These are phyloP conservation scores for Daldinia sp. DNA, from an alignment of 2,329 filamentous ascomycete genomes.

Conservation along the genomic window DNA sequence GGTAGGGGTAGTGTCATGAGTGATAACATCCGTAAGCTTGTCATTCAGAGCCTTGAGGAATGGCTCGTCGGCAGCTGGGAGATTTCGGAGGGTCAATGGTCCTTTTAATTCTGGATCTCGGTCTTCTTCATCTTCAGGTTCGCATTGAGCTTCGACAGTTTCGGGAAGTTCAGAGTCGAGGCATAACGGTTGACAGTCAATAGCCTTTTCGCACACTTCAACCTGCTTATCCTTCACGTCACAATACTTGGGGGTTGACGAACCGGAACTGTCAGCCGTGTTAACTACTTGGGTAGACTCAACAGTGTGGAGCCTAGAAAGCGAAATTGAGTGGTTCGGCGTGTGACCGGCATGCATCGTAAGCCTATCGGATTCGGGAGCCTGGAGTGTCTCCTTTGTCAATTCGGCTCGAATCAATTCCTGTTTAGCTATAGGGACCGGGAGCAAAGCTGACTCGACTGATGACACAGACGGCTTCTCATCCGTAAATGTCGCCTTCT, in stretches of 20 bases:
- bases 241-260: slow-evolving; percentile 49
- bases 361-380: slow-evolving; percentile 59
- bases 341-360: slow-evolving; percentile 71
- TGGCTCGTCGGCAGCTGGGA: slow-evolving; percentile 63
- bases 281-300: slow-evolving; percentile 53
- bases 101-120: slow-evolving; percentile 59
- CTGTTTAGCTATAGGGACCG: slow-evolving; percentile 44
- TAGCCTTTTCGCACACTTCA: neutral
- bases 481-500: slow-evolving; percentile 61
- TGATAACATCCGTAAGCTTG: slow-evolving; percentile 59
- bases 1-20: slow-evolving; percentile 57
- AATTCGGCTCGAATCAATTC: slow-evolving; percentile 49
- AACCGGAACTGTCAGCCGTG: slow-evolving; percentile 52
- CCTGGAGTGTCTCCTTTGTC: slow-evolving; percentile 57
- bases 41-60: slow-evolving; percentile 61
- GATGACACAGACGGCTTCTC: slow-evolving; percentile 38
- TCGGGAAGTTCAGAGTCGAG: slow-evolving; percentile 24
- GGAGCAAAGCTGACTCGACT: slow-evolving; percentile 41
- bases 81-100: slow-evolving; percentile 63
- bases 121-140: slow-evolving; percentile 38
- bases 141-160: slow-evolving; percentile 1
- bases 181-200: neutral
- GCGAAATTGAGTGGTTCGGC: slow-evolving; percentile 63
- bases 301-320: slow-evolving; percentile 59
- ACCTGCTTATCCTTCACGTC: slow-evolving; percentile 30